A percentile compares a stretch with the other conserved stretches of the same genome.
These are phyloP conservation scores for Linanthus parryae DNA, from an alignment of 148 eudicot genomes.

Conservation along the genomic window DNA sequence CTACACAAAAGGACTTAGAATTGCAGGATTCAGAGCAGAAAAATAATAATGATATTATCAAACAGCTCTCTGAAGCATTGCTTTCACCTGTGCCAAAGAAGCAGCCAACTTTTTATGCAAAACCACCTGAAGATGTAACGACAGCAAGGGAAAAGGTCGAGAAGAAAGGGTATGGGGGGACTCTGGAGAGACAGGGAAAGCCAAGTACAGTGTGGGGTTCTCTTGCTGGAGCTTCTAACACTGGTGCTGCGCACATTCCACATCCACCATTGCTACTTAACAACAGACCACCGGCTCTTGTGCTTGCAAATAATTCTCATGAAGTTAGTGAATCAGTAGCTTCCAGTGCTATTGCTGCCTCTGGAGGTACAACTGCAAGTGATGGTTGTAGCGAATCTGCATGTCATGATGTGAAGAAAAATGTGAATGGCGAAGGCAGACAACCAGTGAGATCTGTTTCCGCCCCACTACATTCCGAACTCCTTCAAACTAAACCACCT, in stretches of 20 bases:
- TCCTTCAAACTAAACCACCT: neutral
- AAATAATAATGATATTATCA: constrained; percentile 30
- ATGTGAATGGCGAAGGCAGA: constrained; percentile 9
- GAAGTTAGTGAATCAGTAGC: constrained; percentile 39
- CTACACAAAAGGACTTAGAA: constrained; percentile 31
- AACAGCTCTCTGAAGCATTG: constrained; percentile 47
- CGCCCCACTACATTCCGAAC: no score
- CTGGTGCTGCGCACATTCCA: constrained; percentile 74
- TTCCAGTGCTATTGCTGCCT: constrained; percentile 17
- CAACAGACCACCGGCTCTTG: constrained; percentile 58
- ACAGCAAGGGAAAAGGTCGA: constrained; percentile 34
- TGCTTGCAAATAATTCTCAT: constrained; percentile 42
- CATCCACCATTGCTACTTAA: constrained; percentile 65
- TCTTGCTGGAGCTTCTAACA: constrained; percentile 67
- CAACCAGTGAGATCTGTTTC: constrained; percentile 10
- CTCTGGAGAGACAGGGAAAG: constrained; percentile 42
- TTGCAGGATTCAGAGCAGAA: constrained; percentile 43
- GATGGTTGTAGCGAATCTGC: constrained; percentile 11
- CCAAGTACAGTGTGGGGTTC: constrained; percentile 81
- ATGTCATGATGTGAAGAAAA: constrained; percentile 16
- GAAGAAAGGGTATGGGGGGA: constrained; percentile 31
- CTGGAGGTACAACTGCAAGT: constrained; percentile 7
- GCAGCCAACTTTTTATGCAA: constrained; percentile 42
- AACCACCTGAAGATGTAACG: constrained; percentile 47
- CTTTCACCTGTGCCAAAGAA: constrained; percentile 40